phyloP scores from a whole-genome alignment of 768 basidiomycete species.

The Pleurotus pulmonarius region DNA sequence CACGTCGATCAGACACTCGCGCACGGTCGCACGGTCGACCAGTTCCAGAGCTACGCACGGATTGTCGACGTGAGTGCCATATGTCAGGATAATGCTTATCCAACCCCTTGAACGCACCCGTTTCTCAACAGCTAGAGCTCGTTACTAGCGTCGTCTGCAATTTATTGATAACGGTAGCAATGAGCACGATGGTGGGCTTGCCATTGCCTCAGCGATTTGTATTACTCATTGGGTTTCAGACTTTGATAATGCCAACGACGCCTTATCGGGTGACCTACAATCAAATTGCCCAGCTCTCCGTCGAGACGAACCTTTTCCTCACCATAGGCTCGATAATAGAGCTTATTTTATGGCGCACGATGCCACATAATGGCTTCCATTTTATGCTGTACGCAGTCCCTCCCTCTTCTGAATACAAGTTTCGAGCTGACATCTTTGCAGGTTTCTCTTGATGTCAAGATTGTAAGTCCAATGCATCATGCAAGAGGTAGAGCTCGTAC shows the following conservation, averaged over 20 bases:
- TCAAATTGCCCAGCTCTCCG: constrained; percentile 1
- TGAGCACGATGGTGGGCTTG: constrained; percentile 6
- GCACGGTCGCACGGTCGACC: background rate
- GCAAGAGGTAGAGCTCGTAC: background rate
- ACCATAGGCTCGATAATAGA: constrained; percentile 12
- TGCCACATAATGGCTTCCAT: constrained; percentile 12
- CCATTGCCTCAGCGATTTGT: background rate
- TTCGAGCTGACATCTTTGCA: background rate
- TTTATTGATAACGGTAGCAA: constrained; percentile 23
- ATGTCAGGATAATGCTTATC: background rate
- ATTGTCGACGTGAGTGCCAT: background rate
- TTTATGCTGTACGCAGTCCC: constrained; percentile 11
- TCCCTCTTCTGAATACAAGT: background rate
- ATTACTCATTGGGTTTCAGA: background rate
- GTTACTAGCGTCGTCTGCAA: constrained; percentile 10
- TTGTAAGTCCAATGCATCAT: constrained; percentile 8
- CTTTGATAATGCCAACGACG: background rate
- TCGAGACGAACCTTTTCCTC: constrained; percentile 15
- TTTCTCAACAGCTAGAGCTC: constrained; percentile 11
- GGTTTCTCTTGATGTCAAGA: constrained; percentile 13
- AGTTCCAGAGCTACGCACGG: background rate
- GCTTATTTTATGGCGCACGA: constrained; percentile 11
- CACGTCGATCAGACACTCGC: background rate
- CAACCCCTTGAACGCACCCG: background rate
- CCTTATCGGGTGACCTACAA: background rate